A percentile compares a stretch with the other conserved stretches of the same genome.
These are phyloP conservation scores for Neurospora sp. DNA, from an alignment of 495 filamentous ascomycete species.

Conservation along the genomic window DNA sequence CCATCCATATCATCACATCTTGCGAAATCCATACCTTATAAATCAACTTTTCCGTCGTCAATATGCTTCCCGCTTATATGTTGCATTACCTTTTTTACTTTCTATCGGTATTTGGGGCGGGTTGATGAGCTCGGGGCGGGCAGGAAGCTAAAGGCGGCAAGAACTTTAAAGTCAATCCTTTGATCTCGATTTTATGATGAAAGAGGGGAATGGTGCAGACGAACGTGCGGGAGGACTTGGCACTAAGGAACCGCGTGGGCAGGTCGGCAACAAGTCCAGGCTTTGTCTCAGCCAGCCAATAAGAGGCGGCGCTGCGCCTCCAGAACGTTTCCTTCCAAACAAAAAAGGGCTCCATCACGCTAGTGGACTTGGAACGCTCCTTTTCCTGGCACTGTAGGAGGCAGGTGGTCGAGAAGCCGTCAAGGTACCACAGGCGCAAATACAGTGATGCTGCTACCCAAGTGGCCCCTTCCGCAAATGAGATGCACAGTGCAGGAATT, in stretches of 20 bases:
- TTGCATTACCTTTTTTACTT: too few species aligned
- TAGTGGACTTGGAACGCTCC: slow-evolving; percentile 10
- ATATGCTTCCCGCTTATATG: background rate
- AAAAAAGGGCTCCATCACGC: slow-evolving; percentile 10
- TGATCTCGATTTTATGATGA: background rate
- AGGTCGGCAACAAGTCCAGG: slow-evolving; percentile 2
- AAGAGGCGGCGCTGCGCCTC: slow-evolving; percentile 10
- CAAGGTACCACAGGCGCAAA: background rate
- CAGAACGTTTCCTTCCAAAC: slow-evolving; percentile 19
- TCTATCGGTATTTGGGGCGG: background rate
- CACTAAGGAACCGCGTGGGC: background rate
- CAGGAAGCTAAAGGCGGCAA: background rate
- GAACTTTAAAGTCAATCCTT: background rate
- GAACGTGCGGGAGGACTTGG: background rate
- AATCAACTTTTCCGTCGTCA: background rate
- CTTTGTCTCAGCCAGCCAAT: slow-evolving; percentile 14
- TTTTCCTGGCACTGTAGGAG: background rate
- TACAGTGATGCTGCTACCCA: slow-evolving; percentile 13
- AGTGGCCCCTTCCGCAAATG: slow-evolving; percentile 25
- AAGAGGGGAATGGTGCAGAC: background rate
- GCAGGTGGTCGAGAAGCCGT: background rate
- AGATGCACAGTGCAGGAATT: background rate
- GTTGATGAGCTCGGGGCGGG: background rate
- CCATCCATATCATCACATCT: background rate
- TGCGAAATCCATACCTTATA: background rate